These are phyloP conservation scores for Aspergillus costaricaensis DNA, from an alignment of 2,329 filamentous ascomycete genomes.

Conservation along the genomic window DNA sequence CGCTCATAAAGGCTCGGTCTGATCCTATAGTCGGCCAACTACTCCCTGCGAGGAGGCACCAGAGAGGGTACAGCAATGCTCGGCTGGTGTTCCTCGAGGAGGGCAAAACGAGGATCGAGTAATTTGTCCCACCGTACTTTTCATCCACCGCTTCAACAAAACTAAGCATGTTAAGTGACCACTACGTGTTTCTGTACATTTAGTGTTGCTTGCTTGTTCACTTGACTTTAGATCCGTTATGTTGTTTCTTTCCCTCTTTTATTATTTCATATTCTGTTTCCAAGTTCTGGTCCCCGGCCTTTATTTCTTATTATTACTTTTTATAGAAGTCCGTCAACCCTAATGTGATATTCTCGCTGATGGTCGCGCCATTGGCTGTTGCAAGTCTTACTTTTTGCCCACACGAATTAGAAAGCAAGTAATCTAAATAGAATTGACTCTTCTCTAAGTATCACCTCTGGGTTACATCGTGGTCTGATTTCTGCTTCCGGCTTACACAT, in stretches of 20 bases:
- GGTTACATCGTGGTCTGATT: not conserved
- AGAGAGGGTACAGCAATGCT: slow-evolving; percentile 80
- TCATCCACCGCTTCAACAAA: not conserved
- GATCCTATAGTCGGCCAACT: slow-evolving; percentile 78
- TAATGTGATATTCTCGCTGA: slow-evolving; percentile 11
- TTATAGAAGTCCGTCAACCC: slow-evolving; percentile 4
- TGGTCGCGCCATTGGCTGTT: not conserved
- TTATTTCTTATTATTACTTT: slow-evolving; percentile 10
- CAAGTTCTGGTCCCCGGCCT: not conserved
- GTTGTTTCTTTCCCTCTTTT: slow-evolving; percentile 5
- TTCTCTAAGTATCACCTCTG: not conserved
- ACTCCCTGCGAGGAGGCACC: slow-evolving; percentile 64
- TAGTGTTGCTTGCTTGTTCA: not conserved
- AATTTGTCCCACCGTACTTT: slow-evolving; percentile 11
- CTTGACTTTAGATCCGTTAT: not conserved
- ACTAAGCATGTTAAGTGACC: not conserved
- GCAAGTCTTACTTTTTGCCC: not conserved
- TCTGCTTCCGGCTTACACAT: not conserved
- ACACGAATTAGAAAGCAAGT: not conserved
- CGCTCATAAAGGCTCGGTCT: slow-evolving; percentile 77
- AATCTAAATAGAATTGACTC: not conserved
- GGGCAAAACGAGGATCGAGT: slow-evolving; percentile 96
- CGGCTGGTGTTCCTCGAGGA: slow-evolving; percentile 86
- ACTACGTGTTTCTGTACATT: slow-evolving; percentile 1
- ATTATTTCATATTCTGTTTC: not conserved